Percentiles rank a stretch among this genome's conserved stretches.
Evolutionary conservation across 352 stramenopile genomes (phyloP).

Genomic region (Pythium guiyangense): DNA sequence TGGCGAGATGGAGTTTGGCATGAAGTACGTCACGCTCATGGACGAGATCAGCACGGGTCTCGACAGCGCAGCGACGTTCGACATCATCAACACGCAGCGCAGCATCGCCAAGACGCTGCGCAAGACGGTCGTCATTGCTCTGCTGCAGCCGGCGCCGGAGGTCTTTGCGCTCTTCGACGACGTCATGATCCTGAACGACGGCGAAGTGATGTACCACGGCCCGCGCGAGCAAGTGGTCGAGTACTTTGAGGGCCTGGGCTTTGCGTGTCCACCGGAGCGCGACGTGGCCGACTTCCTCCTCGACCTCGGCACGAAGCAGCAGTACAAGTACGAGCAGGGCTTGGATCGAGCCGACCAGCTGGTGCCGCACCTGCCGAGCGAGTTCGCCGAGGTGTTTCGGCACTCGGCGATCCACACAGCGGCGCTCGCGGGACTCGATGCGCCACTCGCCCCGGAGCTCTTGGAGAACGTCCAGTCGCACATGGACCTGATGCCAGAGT

Average conservation of each 20-base stretch:
- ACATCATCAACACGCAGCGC: constrained; percentile 50
- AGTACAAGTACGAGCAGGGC: constrained; percentile 4
- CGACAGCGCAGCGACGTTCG: no score
- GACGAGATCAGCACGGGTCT: no score
- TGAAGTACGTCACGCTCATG: no score
- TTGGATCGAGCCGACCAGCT: no score
- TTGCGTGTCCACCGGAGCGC: constrained; percentile 21
- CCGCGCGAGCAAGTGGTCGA: constrained; percentile 34
- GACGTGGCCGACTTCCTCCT: constrained; percentile 23
- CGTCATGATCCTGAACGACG: constrained; percentile 42
- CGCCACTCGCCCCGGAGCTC: no score
- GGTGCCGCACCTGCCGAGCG: no score
- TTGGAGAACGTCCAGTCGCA: no score
- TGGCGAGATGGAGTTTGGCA: no score
- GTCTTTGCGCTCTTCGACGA: constrained; percentile 51
- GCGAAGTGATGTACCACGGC: constrained; percentile 38
- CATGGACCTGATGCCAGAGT: no score
- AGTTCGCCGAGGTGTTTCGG: no score
- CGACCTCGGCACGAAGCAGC: constrained; percentile 10
- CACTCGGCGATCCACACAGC: no score
- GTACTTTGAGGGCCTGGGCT: constrained; percentile 71
- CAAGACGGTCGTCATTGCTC: constrained; percentile 56
- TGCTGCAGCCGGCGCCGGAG: constrained; percentile 73
- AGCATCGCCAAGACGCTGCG: constrained; percentile 40
- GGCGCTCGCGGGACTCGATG: no score